Conservation (phyloP, 2,329 filamentous ascomycete genomes). For the Allantophomopsis cytisporea region DNA sequence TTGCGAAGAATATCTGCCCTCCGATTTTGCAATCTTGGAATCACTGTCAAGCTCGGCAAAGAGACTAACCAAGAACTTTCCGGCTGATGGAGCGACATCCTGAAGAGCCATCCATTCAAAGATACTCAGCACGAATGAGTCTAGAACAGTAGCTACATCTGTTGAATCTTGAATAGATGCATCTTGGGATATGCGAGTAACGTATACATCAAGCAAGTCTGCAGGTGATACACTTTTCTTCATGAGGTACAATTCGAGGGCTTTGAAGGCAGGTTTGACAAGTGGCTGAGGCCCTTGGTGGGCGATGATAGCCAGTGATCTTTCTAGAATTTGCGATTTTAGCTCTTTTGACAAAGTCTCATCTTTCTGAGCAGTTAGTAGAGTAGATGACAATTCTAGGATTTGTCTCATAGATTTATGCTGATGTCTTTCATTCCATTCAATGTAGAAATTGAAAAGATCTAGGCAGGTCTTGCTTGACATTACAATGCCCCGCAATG, state of each 20-base stretch:
- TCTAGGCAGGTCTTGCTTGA: conserved; percentile 29
- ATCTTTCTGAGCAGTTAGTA: conserved; percentile 35
- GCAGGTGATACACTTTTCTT: conserved; percentile 37
- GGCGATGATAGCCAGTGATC: conserved; percentile 43
- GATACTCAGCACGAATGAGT: conserved; percentile 24
- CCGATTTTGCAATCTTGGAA: neutral
- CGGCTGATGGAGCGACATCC: conserved; percentile 44
- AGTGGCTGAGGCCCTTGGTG: conserved; percentile 46
- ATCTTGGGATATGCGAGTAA: conserved; percentile 22
- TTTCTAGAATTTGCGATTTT: conserved; percentile 32
- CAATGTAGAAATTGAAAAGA: conserved; percentile 49
- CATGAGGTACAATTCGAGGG: conserved; percentile 49
- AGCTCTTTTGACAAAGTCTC: conserved; percentile 24
- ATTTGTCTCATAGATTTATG: conserved; percentile 50
- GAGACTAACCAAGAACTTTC: conserved; percentile 44
- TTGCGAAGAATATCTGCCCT: neutral
- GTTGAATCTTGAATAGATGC: conserved; percentile 4
- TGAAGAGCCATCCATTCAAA: conserved; percentile 42
- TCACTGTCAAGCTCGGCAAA: conserved; percentile 27
- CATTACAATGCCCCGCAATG: conserved; percentile 35
- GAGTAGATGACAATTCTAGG: conserved; percentile 39
- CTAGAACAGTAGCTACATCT: conserved; percentile 20
- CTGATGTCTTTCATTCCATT: conserved; percentile 54
- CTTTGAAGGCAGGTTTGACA: conserved; percentile 57
- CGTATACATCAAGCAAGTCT: conserved; percentile 16